These are phyloP conservation scores for Friedmanniomyces simplex DNA, from an alignment of 495 filamentous ascomycete species.

Conservation along the genomic window DNA sequence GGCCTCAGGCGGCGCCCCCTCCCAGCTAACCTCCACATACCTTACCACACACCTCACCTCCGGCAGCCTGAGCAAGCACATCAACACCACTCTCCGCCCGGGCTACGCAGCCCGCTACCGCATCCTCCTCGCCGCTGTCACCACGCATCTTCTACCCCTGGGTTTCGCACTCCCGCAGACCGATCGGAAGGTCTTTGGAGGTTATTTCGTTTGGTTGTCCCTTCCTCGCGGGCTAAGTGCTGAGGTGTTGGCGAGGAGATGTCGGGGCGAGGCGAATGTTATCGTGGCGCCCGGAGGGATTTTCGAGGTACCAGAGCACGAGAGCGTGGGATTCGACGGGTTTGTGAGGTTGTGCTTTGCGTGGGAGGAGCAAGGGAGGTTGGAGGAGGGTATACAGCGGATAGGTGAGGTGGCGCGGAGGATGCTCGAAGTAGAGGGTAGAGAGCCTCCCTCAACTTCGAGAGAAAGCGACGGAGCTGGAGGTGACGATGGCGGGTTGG, in stretches of 20 bases:
- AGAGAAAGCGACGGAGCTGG: neutral
- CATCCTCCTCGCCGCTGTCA: slow-evolving; percentile 43
- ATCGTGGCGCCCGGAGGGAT: slow-evolving; percentile 51
- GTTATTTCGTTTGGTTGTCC: slow-evolving; percentile 73
- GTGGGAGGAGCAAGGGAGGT: slow-evolving; percentile 57
- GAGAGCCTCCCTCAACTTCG: neutral
- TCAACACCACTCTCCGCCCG: slow-evolving; percentile 36
- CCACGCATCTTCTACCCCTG: slow-evolving; percentile 45
- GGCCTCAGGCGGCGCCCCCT: slow-evolving; percentile 62
- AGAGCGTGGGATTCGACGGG: slow-evolving; percentile 39
- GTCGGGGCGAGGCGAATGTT: slow-evolving; percentile 48
- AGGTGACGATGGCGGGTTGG: slow-evolving; percentile 1
- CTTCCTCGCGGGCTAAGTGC: slow-evolving; percentile 46
- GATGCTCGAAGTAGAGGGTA: slow-evolving; percentile 25
- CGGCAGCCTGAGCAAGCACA: slow-evolving; percentile 37
- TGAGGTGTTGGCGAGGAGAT: slow-evolving; percentile 43
- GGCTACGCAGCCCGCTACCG: slow-evolving; percentile 48
- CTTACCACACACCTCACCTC: slow-evolving; percentile 48
- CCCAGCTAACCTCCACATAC: slow-evolving; percentile 57
- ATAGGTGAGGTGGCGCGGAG: slow-evolving; percentile 40
- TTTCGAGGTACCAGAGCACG: slow-evolving; percentile 56
- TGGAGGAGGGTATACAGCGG: slow-evolving; percentile 59
- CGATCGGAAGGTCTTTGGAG: slow-evolving; percentile 43
- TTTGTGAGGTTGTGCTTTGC: slow-evolving; percentile 61
- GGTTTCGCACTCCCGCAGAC: slow-evolving; percentile 43